A percentile compares a stretch with the other conserved stretches of the same genome.
phyloP scores from a whole-genome alignment of 768 basidiomycete genomes.

The Tephrocybe sp. region DNA sequence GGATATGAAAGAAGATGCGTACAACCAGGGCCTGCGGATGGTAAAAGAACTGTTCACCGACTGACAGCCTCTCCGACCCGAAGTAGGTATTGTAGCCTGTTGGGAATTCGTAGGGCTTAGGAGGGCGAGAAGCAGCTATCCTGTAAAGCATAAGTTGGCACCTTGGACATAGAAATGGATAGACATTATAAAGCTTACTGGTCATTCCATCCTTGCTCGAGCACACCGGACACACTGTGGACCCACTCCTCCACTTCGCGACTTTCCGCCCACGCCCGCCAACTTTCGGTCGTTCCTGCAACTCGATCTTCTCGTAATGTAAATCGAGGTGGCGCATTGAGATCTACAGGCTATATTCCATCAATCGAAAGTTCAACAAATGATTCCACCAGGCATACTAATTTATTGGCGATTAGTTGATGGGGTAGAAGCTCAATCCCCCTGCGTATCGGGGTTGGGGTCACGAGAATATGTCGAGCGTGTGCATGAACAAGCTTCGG shows the following conservation, averaged over 20 bases:
- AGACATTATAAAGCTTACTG: conserved; percentile 49
- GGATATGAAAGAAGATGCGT: conserved; percentile 20
- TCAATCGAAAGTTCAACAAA: background rate
- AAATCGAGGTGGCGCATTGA: conserved; percentile 62
- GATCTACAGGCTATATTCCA: conserved; percentile 66
- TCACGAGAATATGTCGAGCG: conserved; percentile 65
- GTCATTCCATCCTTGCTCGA: conserved; percentile 87
- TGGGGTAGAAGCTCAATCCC: conserved; percentile 78
- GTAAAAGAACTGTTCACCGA: conserved; percentile 89
- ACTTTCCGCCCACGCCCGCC: conserved; percentile 77
- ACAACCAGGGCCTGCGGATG: conserved; percentile 62
- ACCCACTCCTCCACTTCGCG: conserved; percentile 94
- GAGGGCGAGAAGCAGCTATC: conserved; percentile 52
- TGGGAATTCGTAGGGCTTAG: conserved; percentile 90
- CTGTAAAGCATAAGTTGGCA: too few relatives aligned
- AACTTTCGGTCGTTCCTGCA: conserved; percentile 72
- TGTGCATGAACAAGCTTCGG: conserved; percentile 82
- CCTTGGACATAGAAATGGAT: too few relatives aligned
- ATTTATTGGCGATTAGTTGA: conserved; percentile 86
- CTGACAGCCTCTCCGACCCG: conserved; percentile 74
- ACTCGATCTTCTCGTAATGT: conserved; percentile 75
- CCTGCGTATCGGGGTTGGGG: conserved; percentile 45
- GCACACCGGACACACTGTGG: conserved; percentile 83
- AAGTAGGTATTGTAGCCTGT: conserved; percentile 89
- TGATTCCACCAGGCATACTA: conserved; percentile 36